Conservation (phyloP, 768 basidiomycete species). For the Russula foetens region DNA sequence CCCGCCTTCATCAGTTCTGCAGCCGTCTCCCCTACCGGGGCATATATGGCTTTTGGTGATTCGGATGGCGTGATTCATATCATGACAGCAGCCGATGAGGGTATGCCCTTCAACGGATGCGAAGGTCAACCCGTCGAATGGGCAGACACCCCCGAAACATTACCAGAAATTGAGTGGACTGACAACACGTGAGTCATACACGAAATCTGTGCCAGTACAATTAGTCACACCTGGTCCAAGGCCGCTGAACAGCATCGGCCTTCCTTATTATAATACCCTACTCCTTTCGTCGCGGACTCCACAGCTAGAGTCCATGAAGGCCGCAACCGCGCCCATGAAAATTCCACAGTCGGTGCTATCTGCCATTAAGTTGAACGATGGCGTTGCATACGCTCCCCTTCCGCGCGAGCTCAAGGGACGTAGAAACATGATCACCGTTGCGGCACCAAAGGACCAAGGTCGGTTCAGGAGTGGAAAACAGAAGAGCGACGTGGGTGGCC, state of each 20-base stretch:
- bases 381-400: slow-evolving; percentile 80
- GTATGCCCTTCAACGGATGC: slow-evolving; percentile 78
- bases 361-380: slow-evolving; percentile 81
- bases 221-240: slow-evolving; percentile 31
- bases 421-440: slow-evolving; percentile 62
- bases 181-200: slow-evolving; percentile 57
- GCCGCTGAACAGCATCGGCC: slow-evolving; percentile 80
- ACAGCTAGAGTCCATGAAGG: slow-evolving; percentile 43
- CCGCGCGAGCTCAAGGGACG: slow-evolving; percentile 81
- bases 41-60: slow-evolving; percentile 92
- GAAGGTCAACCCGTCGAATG: slow-evolving; percentile 82
- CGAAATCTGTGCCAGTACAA: neutral
- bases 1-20: slow-evolving; percentile 70
- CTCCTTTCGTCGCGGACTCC: slow-evolving; percentile 62
- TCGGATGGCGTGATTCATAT: slow-evolving; percentile 79
- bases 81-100: slow-evolving; percentile 62
- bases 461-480: slow-evolving; percentile 82
- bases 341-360: slow-evolving; percentile 74
- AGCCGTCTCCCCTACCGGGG: slow-evolving; percentile 77
- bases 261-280: slow-evolving; percentile 71
- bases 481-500: slow-evolving; percentile 44
- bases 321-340: slow-evolving; percentile 62
- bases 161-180: slow-evolving; percentile 73
- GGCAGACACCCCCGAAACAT: slow-evolving; percentile 63
- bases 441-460: slow-evolving; percentile 46